Percentiles rank a stretch among this genome's conserved stretches.
Evolutionary conservation across 805 yeast genomes (phyloP).

Genomic region (Starmerella lactis-condensi): DNA sequence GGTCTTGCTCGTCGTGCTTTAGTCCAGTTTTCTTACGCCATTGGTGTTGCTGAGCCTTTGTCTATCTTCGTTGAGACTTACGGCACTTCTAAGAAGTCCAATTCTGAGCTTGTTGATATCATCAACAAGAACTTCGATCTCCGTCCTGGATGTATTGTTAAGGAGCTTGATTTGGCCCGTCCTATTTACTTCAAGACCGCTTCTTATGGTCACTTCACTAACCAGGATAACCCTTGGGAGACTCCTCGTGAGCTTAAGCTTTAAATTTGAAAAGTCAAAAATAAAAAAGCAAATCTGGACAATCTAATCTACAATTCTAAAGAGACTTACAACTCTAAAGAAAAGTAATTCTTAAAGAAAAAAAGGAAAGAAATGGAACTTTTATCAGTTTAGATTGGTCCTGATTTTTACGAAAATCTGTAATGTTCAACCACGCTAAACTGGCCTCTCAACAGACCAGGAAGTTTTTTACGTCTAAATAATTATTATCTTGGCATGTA

Average conservation of each 20-base stretch:
- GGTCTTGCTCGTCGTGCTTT: slow-evolving; percentile 92
- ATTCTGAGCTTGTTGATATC: slow-evolving; percentile 78
- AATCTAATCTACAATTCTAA: too few relatives aligned
- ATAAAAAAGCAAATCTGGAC: slow-evolving; percentile 3
- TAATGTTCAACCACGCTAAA: too few relatives aligned
- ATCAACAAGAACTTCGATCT: slow-evolving; percentile 89
- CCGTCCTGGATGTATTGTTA: slow-evolving; percentile 98
- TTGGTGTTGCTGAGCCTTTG: slow-evolving; percentile 99
- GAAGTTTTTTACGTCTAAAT: too few relatives aligned
- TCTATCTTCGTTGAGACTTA: slow-evolving; percentile 94
- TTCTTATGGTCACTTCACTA: slow-evolving; percentile 98
- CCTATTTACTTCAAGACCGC: slow-evolving; percentile 99
- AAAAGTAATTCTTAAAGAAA: too few relatives aligned
- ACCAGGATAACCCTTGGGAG: slow-evolving; percentile 98
- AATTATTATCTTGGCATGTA: too few relatives aligned
- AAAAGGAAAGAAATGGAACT: too few relatives aligned
- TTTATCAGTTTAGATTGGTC: too few relatives aligned
- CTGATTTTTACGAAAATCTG: too few relatives aligned
- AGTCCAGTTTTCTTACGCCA: slow-evolving; percentile 97
- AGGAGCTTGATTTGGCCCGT: slow-evolving; percentile 90
- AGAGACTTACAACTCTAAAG: too few relatives aligned
- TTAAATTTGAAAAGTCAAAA: slow-evolving; percentile 14
- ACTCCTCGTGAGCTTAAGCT: slow-evolving; percentile 45
- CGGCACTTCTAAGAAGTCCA: slow-evolving; percentile 85
- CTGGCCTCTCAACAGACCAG: slow-evolving; percentile 11